Evolutionary conservation across 768 basidiomycete genomes (phyloP), one percentile per base, ranked within the genome.

Genomic region (Naganishia onofrii): DNA sequence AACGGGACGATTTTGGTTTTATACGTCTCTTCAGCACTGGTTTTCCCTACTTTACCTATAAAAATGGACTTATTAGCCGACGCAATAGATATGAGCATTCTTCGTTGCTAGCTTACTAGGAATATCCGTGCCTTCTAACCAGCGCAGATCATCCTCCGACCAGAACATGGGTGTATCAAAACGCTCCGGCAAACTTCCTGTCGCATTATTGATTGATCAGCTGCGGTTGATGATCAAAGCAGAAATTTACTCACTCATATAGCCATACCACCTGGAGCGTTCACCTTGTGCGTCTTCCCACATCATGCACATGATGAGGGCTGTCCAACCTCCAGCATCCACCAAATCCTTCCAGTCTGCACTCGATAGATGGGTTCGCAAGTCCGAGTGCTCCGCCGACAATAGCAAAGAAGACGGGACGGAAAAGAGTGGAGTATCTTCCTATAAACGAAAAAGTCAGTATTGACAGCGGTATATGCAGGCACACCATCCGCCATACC

Each of bases 101-200:
- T 9, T n/a, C 17, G 36, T 17, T 92, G 87, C 85, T 51, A 12
- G 32, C 60, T 42, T 44, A 63, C 60, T 63, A 6, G 92, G 85
- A 81, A 98, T 87, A n/a, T 88, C 86, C 53, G 93, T 95, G 0
- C 93, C 96, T 69, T 84, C 82, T 17, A 99, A 84, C 73, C 91
- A 88, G 29, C 82, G 80, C 12, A 94, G 81, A 66, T 96, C 92
- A 2, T 84, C 85, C 2, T 85, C 84, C 52, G 78, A 82, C 96
- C 96, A 98, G 77, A 97, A 94, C 91, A 99, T 97, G 0, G 93
- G 92, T 0, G 93, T 94, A 73, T 89, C 85, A 77, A 98, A 97
- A 15, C 74, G 71, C 15, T 76, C 83, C 0, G 94, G 94, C 70
- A 97, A 84, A 19, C 85, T 85, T 31, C 81, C 90, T 90, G 71